phyloP scores from a whole-genome alignment of 352 stramenopile species.

The Pythium coloratum region DNA sequence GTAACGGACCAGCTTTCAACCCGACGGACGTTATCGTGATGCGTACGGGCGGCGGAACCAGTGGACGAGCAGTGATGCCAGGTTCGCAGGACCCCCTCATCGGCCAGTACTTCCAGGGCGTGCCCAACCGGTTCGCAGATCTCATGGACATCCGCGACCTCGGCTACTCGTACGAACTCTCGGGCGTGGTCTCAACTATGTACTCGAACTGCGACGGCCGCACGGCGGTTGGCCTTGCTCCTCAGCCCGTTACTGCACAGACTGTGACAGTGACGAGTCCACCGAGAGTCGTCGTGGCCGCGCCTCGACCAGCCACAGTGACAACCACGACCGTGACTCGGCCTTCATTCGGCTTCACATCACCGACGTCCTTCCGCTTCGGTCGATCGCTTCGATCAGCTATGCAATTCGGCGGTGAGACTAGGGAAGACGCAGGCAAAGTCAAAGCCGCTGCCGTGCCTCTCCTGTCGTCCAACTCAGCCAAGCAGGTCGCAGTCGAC shows the following conservation, averaged over 20 bases:
- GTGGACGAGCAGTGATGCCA: constrained; percentile 13
- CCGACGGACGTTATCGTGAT: constrained; percentile 43
- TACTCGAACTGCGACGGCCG: constrained; percentile 25
- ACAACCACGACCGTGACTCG: not conserved
- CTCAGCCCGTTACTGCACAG: not conserved
- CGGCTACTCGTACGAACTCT: constrained; percentile 35
- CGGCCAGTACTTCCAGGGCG: constrained; percentile 24
- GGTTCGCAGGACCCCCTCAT: constrained; percentile 21
- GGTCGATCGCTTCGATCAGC: constrained; percentile 13
- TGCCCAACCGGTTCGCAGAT: constrained; percentile 20
- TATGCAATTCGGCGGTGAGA: constrained; percentile 2
- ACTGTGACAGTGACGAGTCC: not conserved
- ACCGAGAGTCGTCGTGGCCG: not conserved
- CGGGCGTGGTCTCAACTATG: constrained; percentile 24
- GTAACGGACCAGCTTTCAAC: constrained; percentile 40
- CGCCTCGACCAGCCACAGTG: constrained; percentile 10
- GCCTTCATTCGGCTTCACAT: constrained; percentile 2
- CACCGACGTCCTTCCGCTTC: constrained; percentile 1
- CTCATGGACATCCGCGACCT: constrained; percentile 28
- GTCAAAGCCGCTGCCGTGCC: constrained; percentile 11
- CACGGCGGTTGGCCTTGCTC: not conserved
- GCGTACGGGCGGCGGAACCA: constrained; percentile 33
- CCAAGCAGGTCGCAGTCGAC: constrained; percentile 13
- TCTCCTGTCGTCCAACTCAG: not conserved
- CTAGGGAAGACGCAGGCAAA: not conserved